A percentile compares a stretch with the other conserved stretches of the same genome.
Conservation (phyloP, 176 grass and related monocot genomes). For the Oryza rufipogon region DNA sequence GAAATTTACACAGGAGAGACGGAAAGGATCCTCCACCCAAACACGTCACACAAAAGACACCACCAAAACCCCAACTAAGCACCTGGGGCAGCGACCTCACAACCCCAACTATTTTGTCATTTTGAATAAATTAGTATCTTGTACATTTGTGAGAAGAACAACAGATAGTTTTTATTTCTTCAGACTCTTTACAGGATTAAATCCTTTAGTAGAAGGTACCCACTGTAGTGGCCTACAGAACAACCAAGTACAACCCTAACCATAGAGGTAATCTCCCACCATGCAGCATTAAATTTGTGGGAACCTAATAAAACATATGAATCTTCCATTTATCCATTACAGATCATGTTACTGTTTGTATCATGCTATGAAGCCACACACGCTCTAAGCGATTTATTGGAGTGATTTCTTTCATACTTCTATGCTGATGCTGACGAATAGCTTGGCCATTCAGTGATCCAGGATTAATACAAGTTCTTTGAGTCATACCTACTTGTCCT, state of each 20-base stretch:
- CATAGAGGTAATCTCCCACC: neutral
- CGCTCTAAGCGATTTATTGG: neutral
- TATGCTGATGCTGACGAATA: neutral
- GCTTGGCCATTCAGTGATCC: neutral
- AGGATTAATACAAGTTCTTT: neutral
- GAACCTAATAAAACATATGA: slow-evolving; percentile 21
- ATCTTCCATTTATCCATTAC: neutral
- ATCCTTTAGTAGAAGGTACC: neutral
- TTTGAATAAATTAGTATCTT: slow-evolving; percentile 28
- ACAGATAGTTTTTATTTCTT: neutral
- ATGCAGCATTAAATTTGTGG: neutral
- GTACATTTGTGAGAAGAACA: slow-evolving; percentile 13
- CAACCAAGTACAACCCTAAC: neutral
- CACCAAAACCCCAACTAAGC: too few relatives aligned
- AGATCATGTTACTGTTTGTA: neutral
- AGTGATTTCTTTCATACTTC: neutral
- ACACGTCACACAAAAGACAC: too few relatives aligned
- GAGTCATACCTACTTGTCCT: slow-evolving; percentile 1
- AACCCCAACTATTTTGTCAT: neutral
- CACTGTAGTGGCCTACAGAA: neutral
- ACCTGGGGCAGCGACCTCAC: too few relatives aligned
- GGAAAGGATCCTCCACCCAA: too few relatives aligned
- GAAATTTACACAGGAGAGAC: too few relatives aligned
- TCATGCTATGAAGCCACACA: neutral
- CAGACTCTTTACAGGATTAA: neutral